Percentiles rank a stretch among this genome's conserved stretches.
phyloP scores from a whole-genome alignment of 306 rosid genomes.

The Fragaria iinumae region DNA sequence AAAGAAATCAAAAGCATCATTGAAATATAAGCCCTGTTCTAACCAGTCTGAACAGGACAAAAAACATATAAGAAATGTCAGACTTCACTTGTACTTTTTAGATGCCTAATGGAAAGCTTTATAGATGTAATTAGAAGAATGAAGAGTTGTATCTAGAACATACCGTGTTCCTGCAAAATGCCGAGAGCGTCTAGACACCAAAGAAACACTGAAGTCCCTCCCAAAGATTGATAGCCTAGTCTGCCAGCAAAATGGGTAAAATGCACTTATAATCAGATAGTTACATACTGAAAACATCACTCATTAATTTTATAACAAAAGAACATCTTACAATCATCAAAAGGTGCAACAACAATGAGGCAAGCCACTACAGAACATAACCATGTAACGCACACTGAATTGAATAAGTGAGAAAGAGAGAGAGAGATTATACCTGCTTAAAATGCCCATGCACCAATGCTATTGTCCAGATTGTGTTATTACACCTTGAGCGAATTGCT shows the following conservation, averaged over 20 bases:
- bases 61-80: not conserved
- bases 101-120: not conserved
- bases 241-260: constrained; percentile 41
- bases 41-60: not conserved
- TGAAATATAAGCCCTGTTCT: not conserved
- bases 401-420: not conserved
- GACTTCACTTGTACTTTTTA: not conserved
- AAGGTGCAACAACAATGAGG: not conserved
- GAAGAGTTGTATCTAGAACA: constrained; percentile 14
- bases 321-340: not conserved
- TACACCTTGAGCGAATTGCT: constrained; percentile 83
- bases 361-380: not conserved
- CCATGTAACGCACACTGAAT: not conserved
- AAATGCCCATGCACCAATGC: constrained; percentile 96
- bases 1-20: constrained; percentile 13
- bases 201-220: constrained; percentile 78
- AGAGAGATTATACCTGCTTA: constrained; percentile 60
- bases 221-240: constrained; percentile 81
- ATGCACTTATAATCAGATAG: constrained; percentile 11
- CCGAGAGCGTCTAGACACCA: constrained; percentile 92
- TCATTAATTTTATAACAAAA: not conserved
- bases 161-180: constrained; percentile 99
- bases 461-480: constrained; percentile 88
- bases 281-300: constrained; percentile 4
- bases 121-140: not conserved